phyloP scores from a whole-genome alignment of 2,329 filamentous ascomycete species.

The Colletotrichum noveboracense region DNA sequence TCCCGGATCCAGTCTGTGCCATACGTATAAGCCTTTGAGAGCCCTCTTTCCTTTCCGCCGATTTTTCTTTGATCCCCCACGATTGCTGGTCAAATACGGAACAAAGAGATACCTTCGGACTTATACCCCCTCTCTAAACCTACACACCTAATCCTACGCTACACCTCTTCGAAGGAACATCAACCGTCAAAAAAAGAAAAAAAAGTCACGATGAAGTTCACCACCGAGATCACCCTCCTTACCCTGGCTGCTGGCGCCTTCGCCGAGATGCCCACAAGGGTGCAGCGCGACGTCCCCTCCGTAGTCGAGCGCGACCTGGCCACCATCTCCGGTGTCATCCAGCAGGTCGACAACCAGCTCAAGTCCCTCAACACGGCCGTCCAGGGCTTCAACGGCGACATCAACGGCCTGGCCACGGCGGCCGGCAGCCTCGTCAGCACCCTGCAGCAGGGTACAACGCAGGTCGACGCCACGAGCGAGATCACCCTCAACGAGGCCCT shows the following conservation, averaged over 20 bases:
- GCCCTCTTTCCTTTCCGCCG: not conserved
- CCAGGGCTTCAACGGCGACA: conserved; percentile 28
- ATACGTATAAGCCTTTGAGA: conserved; percentile 12
- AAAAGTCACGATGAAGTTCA: conserved; percentile 24
- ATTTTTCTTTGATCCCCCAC: not conserved
- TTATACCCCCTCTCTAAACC: not conserved
- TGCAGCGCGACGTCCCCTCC: not conserved
- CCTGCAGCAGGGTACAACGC: conserved; percentile 21
- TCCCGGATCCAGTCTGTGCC: conserved; percentile 6
- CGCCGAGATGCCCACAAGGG: conserved; percentile 17
- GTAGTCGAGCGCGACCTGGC: conserved; percentile 21
- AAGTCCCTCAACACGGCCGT: conserved; percentile 26
- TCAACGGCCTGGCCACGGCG: conserved; percentile 22
- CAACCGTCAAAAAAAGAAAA: not conserved
- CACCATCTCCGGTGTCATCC: conserved; percentile 20
- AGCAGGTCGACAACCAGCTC: conserved; percentile 22
- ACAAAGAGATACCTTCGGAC: not conserved
- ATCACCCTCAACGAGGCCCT: conserved; percentile 24
- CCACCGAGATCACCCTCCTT: conserved; percentile 18
- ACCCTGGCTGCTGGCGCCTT: conserved; percentile 20
- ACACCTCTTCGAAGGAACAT: not conserved
- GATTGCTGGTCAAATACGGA: conserved; percentile 17
- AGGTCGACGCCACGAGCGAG: conserved; percentile 14
- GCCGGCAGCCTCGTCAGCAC: conserved; percentile 24
- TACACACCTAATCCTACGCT: not conserved